Percentiles rank a stretch among this genome's conserved stretches.
Conservation (phyloP, 768 basidiomycete species). For the Naematelia aurantialba region DNA sequence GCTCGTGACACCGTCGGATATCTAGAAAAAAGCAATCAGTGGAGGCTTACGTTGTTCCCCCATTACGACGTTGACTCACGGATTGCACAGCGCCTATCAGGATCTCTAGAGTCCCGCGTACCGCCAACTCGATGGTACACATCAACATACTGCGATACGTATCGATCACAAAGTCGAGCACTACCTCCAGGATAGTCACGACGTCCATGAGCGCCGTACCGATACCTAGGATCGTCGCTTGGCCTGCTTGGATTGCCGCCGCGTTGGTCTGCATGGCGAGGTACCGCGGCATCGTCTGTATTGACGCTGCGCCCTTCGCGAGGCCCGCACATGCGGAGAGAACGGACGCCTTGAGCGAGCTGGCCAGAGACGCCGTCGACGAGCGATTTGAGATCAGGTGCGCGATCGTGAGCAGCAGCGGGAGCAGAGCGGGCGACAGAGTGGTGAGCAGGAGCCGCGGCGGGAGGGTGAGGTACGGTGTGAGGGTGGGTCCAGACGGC, state of each 20-base stretch:
- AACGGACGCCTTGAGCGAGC: conserved; percentile 69
- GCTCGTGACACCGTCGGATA: conserved; percentile 64
- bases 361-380: conserved; percentile 64
- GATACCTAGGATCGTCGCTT: conserved; percentile 71
- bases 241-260: conserved; percentile 72
- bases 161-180: conserved; percentile 88
- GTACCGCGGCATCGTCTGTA: conserved; percentile 83
- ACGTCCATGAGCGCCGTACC: conserved; percentile 63
- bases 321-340: conserved; percentile 80
- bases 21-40: conserved; percentile 52
- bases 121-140: conserved; percentile 85
- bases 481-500: conserved; percentile 53
- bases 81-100: conserved; percentile 78
- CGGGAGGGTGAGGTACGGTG: conserved; percentile 74
- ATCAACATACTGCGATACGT: conserved; percentile 88
- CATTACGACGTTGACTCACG: conserved; percentile 55
- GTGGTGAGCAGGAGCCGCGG: conserved; percentile 81
- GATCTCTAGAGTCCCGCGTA: conserved; percentile 73
- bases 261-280: conserved; percentile 79
- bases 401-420: conserved; percentile 81
- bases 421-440: conserved; percentile 87
- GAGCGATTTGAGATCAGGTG: conserved; percentile 70
- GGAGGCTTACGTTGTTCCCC: not conserved
- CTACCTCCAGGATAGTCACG: conserved; percentile 76
- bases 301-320: conserved; percentile 71